Evolutionary conservation across 192 early-diverging fungal species (phyloP).

Genomic region (Backusella circina): DNA sequence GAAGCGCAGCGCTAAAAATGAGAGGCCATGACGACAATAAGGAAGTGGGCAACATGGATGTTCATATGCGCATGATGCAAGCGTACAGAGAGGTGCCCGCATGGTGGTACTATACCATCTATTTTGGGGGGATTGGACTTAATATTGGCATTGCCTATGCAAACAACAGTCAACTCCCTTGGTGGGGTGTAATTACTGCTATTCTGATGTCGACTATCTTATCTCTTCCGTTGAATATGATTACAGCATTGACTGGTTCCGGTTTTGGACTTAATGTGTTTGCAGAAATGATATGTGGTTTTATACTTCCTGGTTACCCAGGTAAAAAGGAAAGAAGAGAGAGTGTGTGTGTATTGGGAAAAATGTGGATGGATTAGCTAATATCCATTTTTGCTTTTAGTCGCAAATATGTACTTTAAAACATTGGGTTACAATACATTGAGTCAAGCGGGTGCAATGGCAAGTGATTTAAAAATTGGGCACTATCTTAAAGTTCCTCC

Average conservation of each 20-base stretch:
- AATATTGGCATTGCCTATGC: slow-evolving; percentile 35
- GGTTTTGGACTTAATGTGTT: slow-evolving; percentile 45
- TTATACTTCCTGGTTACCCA: slow-evolving; percentile 43
- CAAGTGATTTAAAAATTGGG: slow-evolving; percentile 50
- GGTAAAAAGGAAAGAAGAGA: slow-evolving; percentile 3
- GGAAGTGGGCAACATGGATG: slow-evolving; percentile 38
- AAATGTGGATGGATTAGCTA: too few relatives aligned
- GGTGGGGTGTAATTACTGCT: slow-evolving; percentile 34
- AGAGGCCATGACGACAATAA: not conserved
- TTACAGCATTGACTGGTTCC: slow-evolving; percentile 42
- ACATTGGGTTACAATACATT: slow-evolving; percentile 38
- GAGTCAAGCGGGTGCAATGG: slow-evolving; percentile 41
- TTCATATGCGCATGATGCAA: slow-evolving; percentile 62
- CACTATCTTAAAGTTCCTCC: slow-evolving; percentile 75
- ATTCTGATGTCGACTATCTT: slow-evolving; percentile 34
- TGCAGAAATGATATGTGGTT: slow-evolving; percentile 41
- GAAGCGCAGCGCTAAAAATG: slow-evolving; percentile 39
- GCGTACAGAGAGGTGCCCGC: slow-evolving; percentile 66
- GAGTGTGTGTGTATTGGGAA: not conserved
- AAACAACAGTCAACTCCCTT: slow-evolving; percentile 25
- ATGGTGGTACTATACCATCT: slow-evolving; percentile 64
- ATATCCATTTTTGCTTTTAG: not conserved
- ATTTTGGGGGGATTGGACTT: slow-evolving; percentile 40
- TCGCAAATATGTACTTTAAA: slow-evolving; percentile 54
- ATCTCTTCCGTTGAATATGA: slow-evolving; percentile 50